Evolutionary conservation across 2,329 filamentous ascomycete genomes (phyloP).

Genomic region (Scopulariopsis brevicaulis): DNA sequence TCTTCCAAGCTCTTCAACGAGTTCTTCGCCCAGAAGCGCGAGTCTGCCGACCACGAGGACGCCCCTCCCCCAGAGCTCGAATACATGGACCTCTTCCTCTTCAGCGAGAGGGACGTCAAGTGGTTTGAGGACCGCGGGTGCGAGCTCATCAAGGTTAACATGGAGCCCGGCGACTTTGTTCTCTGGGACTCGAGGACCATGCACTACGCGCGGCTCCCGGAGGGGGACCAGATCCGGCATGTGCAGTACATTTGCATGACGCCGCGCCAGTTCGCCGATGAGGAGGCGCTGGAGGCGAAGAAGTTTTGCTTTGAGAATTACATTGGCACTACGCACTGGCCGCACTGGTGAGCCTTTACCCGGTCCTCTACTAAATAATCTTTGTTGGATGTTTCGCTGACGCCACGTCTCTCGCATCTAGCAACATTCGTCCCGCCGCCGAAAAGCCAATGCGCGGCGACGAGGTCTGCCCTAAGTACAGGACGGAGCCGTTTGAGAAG

Average conservation of each 20-base stretch:
- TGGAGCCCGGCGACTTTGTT: slow-evolving; percentile 15
- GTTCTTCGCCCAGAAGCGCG: slow-evolving; percentile 27
- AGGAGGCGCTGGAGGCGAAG: slow-evolving; percentile 15
- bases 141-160: slow-evolving; percentile 9
- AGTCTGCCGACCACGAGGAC: slow-evolving; percentile 15
- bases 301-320: slow-evolving; percentile 14
- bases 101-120: slow-evolving; percentile 4
- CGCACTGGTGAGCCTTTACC: slow-evolving; percentile 11
- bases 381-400: slow-evolving; percentile 13
- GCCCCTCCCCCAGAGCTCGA: slow-evolving; percentile 18
- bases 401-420: slow-evolving; percentile 1
- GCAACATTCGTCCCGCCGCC: slow-evolving; percentile 21
- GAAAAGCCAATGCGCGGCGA: slow-evolving; percentile 23
- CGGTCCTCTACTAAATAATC: slow-evolving; percentile 12
- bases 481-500: slow-evolving; percentile 14
- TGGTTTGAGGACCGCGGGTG: slow-evolving; percentile 11
- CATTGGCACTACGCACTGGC: slow-evolving; percentile 18
- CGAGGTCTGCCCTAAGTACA: slow-evolving; percentile 20
- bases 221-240: slow-evolving; percentile 21
- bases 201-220: slow-evolving; percentile 25
- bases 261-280: slow-evolving; percentile 19
- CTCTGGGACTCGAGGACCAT: slow-evolving; percentile 34
- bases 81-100: slow-evolving; percentile 24
- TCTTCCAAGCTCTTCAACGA: slow-evolving; percentile 26
- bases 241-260: slow-evolving; percentile 25